Conservation (phyloP, 2,329 filamentous ascomycete genomes). For the Cephalotrichum gorgonifer region DNA sequence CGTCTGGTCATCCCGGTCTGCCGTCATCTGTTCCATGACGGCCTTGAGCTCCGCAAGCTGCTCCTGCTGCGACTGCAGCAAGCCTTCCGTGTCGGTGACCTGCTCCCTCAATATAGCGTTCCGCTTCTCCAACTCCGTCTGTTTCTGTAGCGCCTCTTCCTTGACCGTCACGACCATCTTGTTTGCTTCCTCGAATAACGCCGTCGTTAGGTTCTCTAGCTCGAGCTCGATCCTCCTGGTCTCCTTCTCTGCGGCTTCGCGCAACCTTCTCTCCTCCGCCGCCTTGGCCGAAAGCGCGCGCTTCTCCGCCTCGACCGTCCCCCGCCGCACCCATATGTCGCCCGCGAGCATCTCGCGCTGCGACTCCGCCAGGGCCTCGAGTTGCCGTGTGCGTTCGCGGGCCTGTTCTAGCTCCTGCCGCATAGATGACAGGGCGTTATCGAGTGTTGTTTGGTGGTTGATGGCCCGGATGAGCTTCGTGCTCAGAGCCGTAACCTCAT, state of each 20-base stretch:
- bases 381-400: slow-evolving; percentile 51
- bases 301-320: slow-evolving; percentile 65
- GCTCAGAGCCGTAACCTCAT: slow-evolving; percentile 81
- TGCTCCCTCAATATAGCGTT: slow-evolving; percentile 83
- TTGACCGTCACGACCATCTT: slow-evolving; percentile 93
- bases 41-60: slow-evolving; percentile 84
- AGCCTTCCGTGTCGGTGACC: slow-evolving; percentile 72
- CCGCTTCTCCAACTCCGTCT: slow-evolving; percentile 69
- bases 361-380: slow-evolving; percentile 57
- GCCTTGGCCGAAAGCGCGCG: slow-evolving; percentile 45
- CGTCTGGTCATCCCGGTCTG: slow-evolving; percentile 61
- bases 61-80: slow-evolving; percentile 85
- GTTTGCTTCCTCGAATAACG: slow-evolving; percentile 96
- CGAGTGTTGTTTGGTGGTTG: slow-evolving; percentile 86
- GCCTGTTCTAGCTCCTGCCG: slow-evolving; percentile 74
- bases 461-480: slow-evolving; percentile 96
- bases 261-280: slow-evolving; percentile 54
- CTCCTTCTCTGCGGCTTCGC: slow-evolving; percentile 59
- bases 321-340: slow-evolving; percentile 66
- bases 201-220: slow-evolving; percentile 78
- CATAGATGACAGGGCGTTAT: slow-evolving; percentile 75
- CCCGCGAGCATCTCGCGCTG: slow-evolving; percentile 63
- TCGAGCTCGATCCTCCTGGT: slow-evolving; percentile 89
- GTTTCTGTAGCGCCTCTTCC: slow-evolving; percentile 77
- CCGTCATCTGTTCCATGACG: slow-evolving; percentile 80